phyloP scores from a whole-genome alignment of 1,284 basidiomycete genomes.

The Malassezia psittaci region DNA sequence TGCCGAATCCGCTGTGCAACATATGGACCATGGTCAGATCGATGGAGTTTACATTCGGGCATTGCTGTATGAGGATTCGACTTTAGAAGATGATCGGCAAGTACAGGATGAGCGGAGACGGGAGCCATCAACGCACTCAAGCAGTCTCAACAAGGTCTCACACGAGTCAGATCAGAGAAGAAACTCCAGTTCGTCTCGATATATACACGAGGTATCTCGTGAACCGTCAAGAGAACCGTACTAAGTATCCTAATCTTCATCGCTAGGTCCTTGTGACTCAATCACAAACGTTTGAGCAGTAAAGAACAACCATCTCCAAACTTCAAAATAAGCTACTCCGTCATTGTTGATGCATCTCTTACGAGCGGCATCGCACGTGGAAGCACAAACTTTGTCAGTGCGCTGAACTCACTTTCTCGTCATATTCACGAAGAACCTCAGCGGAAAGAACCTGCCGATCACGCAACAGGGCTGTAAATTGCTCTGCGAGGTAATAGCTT shows the following conservation, averaged over 20 bases:
- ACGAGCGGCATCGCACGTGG: slow-evolving; percentile 19
- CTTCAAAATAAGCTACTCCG: background rate
- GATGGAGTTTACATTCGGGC: slow-evolving; percentile 18
- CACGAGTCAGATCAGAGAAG: too few relatives aligned
- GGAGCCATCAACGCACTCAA: background rate
- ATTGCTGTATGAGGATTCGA: background rate
- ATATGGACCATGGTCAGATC: slow-evolving; percentile 34
- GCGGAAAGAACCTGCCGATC: slow-evolving; percentile 9
- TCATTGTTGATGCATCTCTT: slow-evolving; percentile 15
- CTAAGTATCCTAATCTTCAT: too few relatives aligned
- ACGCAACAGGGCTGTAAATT: slow-evolving; percentile 8
- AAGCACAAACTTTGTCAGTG: slow-evolving; percentile 9
- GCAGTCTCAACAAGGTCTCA: background rate
- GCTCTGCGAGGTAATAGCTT: slow-evolving; percentile 2
- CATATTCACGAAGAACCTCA: slow-evolving; percentile 17
- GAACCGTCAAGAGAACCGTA: too few relatives aligned
- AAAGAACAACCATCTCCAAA: too few relatives aligned
- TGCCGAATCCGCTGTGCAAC: slow-evolving; percentile 23
- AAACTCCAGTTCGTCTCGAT: too few relatives aligned
- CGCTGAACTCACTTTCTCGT: slow-evolving; percentile 12
- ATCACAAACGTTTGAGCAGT: too few relatives aligned
- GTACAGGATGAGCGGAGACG: background rate
- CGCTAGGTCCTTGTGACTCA: too few relatives aligned
- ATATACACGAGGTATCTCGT: too few relatives aligned
- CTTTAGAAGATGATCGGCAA: background rate